Evolutionary conservation across 2,329 filamentous ascomycete species (phyloP).

Genomic region (Apiospora arundinis): DNA sequence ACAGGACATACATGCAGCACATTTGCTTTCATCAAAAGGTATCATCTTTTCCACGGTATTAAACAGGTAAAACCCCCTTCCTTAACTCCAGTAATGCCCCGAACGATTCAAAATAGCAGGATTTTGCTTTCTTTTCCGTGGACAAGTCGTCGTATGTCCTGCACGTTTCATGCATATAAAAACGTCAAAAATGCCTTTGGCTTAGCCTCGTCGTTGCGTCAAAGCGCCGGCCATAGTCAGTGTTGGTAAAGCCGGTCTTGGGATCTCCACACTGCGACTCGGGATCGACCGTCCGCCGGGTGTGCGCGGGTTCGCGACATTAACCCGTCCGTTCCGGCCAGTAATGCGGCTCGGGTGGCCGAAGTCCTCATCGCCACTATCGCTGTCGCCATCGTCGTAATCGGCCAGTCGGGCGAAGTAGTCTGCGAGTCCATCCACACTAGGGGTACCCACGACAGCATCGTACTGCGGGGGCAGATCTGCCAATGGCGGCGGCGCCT

Average conservation of each 20-base stretch:
- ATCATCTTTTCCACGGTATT: conserved; percentile 4
- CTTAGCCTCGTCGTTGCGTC: conserved; percentile 35
- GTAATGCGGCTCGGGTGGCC: conserved; percentile 48
- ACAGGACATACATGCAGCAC: not conserved
- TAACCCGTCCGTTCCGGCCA: conserved; percentile 60
- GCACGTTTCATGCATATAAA: not conserved
- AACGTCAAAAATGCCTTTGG: not conserved
- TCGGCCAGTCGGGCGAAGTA: conserved; percentile 85
- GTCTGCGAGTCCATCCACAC: conserved; percentile 77
- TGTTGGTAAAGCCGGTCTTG: conserved; percentile 45
- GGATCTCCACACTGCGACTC: conserved; percentile 63
- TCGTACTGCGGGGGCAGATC: conserved; percentile 90
- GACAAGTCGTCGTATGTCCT: not conserved
- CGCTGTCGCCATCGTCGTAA: conserved; percentile 59
- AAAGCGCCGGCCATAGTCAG: conserved; percentile 38
- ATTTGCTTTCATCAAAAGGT: conserved; percentile 16
- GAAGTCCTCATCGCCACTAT: conserved; percentile 41
- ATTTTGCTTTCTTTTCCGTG: not conserved
- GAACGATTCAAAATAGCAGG: not conserved
- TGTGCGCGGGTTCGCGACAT: conserved; percentile 62
- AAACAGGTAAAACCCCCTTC: not conserved
- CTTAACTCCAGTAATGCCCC: conserved; percentile 2
- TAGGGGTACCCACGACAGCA: conserved; percentile 71
- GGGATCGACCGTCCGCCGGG: conserved; percentile 59
- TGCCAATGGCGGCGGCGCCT: conserved; percentile 69